Base-by-base conservation (phyloP, 179 eudicot genomes). In the Beta macrorhiza region DNA sequence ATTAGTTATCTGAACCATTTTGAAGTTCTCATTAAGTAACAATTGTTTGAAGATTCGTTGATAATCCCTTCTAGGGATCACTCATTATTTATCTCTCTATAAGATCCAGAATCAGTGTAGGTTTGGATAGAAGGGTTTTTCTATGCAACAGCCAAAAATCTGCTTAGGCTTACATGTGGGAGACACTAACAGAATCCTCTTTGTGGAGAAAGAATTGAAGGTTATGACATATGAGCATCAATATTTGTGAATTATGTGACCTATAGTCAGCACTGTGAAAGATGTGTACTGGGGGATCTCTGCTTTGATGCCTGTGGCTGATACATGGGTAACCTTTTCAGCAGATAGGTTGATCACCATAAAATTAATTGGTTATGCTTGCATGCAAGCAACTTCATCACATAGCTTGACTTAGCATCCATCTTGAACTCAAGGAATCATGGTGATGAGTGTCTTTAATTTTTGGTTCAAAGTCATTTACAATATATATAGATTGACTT, bases 151-250 rank as follows among this genome's bases (percentile, higher is more conserved):
- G 74, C 7, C 53, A 49, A 49, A 5, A 9, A 51, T 61, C 57
- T 20, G 76, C 0, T 45, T 70, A 44, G 72, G 42, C 6, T 79
- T 67, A 67, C 55, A 14, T n/a, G 53, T 68, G 25, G 63, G 81
- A 69, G 47, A 78, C n/a, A 32, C 11, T 29, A 78, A 53, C 19
- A 32, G 11, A 52, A 16, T 32, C 44, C 51, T 49, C n/a, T 52
- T 58, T 20, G 53, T 8, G n/a, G 11, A 29, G 80, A 51, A 77
- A 15, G 5, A 6, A 67, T 67, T 37, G 51, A 42, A 13, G 10
- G 72, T 12, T 15, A 9, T 59, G 79, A 25, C 42, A 0, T 37
- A 2, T 32, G 13, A 51, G 25, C 17, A 10, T 44, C 29, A 10
- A 15, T 11, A 6, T n/a, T 63, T 53, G 37, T 73, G 61, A 29